Percentiles rank a stretch among this genome's conserved stretches.
These are phyloP conservation scores for Gaultheria prostrata DNA, from an alignment of 148 eudicot species.

Conservation along the genomic window DNA sequence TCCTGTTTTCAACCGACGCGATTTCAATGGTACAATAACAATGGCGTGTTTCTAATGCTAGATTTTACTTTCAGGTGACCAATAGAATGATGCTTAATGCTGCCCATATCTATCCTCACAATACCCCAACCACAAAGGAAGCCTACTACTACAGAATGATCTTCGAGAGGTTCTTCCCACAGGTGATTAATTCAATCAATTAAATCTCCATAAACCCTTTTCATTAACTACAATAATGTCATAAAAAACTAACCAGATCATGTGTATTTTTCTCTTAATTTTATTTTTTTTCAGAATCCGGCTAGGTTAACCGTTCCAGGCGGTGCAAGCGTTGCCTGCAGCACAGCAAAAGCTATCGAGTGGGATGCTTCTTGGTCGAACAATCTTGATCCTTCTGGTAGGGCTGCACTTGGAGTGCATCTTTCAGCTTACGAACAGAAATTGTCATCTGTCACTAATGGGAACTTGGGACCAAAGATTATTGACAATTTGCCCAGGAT, in stretches of 20 bases:
- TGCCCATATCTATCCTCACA: constrained; percentile 65
- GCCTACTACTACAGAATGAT: constrained; percentile 81
- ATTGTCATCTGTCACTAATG: not conserved
- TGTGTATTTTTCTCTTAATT: not conserved
- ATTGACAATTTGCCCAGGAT: not conserved
- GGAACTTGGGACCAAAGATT: not conserved
- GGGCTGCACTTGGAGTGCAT: constrained; percentile 88
- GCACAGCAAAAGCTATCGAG: constrained; percentile 81
- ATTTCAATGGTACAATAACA: not conserved
- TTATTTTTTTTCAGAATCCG: constrained; percentile 59
- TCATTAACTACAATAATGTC: not conserved
- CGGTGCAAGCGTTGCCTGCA: constrained; percentile 83
- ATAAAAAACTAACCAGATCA: not conserved
- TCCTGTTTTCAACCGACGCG: not conserved
- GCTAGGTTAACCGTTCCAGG: constrained; percentile 81
- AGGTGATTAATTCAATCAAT: constrained; percentile 32
- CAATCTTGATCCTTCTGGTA: constrained; percentile 88
- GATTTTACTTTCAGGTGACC: constrained; percentile 50
- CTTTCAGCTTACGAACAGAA: constrained; percentile 24
- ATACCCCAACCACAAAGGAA: constrained; percentile 83
- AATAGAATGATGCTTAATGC: constrained; percentile 84
- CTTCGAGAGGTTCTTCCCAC: constrained; percentile 85
- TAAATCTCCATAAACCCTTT: not conserved
- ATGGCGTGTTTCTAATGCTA: not conserved
- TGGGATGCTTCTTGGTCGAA: constrained; percentile 88